phyloP scores from a whole-genome alignment of 345 rosid genomes.

The Anastatica hierochuntica region DNA sequence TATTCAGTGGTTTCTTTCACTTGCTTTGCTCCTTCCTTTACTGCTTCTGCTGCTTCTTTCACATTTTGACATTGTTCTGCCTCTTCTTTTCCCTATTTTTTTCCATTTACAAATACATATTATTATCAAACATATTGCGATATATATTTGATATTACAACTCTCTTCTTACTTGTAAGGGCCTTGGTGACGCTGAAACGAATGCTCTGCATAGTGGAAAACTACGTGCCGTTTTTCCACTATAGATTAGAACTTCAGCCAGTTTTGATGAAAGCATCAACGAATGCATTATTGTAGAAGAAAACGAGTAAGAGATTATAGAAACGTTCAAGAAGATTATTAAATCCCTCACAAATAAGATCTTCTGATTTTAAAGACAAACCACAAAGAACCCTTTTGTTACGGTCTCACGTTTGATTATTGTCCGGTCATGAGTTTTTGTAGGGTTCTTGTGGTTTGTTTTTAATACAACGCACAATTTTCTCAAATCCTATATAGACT shows the following conservation, averaged over 20 bases:
- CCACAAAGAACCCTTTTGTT: no score
- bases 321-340: background rate
- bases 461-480: background rate
- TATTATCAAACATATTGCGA: background rate
- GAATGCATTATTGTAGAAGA: conserved; percentile 13
- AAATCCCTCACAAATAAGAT: background rate
- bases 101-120: background rate
- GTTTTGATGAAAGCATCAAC: conserved; percentile 12
- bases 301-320: background rate
- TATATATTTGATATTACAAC: no score
- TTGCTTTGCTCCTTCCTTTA: conserved; percentile 45
- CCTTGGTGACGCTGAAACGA: conserved; percentile 27
- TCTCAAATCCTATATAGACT: conserved; percentile 16
- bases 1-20: conserved; percentile 41
- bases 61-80: conserved; percentile 38
- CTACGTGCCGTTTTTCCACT: conserved; percentile 17
- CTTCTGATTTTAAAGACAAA: background rate
- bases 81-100: conserved; percentile 30
- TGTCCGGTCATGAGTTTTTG: conserved; percentile 9
- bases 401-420: no score
- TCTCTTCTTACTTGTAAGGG: conserved; percentile 25
- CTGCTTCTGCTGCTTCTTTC: conserved; percentile 58
- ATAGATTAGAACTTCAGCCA: conserved; percentile 12
- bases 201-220: conserved; percentile 7
- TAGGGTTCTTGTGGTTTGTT: conserved; percentile 9